Evolutionary conservation across 192 early-diverging fungal species (phyloP).

Genomic region (Backusella macrospora): DNA sequence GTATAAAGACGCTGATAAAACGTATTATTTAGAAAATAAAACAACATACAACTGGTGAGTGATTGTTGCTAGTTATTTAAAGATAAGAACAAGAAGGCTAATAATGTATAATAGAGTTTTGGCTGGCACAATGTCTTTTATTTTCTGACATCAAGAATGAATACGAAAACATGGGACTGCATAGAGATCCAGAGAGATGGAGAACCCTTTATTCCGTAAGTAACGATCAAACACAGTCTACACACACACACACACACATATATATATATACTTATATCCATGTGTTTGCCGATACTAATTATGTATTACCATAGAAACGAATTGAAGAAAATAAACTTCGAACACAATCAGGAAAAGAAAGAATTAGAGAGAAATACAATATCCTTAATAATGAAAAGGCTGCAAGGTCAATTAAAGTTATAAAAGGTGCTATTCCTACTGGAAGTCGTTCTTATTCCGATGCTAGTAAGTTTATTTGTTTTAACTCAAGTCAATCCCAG

Average conservation of each 20-base stretch:
- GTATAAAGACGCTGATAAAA: neutral
- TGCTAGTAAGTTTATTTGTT: neutral
- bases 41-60: conserved; percentile 13
- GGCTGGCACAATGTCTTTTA: conserved; percentile 18
- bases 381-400: conserved; percentile 16
- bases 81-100: neutral
- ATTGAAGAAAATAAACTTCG: conserved; percentile 14
- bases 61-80: neutral
- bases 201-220: conserved; percentile 24
- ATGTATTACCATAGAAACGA: conserved; percentile 6
- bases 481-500: neutral
- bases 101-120: conserved; percentile 12
- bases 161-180: conserved; percentile 7
- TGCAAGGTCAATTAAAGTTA: conserved; percentile 24
- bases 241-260: neutral
- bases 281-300: neutral
- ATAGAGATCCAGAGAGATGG: conserved; percentile 16
- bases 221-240: neutral
- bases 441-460: conserved; percentile 13
- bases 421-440: conserved; percentile 1
- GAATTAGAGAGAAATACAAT: conserved; percentile 16
- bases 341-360: conserved; percentile 5
- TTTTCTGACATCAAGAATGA: conserved; percentile 18
- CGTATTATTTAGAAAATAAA: neutral
- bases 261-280: neutral